Evolutionary conservation across 768 basidiomycete genomes (phyloP).

Genomic region (Termitomyces sp.): DNA sequence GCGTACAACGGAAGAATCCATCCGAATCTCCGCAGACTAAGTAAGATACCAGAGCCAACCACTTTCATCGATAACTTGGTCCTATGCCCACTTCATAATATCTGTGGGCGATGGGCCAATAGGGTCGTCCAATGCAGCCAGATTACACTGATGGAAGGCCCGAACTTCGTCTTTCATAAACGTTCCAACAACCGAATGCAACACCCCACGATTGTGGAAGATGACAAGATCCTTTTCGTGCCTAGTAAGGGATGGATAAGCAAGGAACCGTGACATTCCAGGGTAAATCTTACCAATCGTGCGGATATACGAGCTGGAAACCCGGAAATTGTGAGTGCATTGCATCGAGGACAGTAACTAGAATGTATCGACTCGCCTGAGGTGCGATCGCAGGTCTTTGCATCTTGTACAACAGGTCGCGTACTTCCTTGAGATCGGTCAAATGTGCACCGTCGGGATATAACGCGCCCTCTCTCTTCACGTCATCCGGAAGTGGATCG

Average conservation of each 20-base stretch:
- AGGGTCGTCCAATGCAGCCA: conserved; percentile 77
- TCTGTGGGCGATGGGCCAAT: conserved; percentile 67
- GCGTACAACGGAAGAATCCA: not conserved
- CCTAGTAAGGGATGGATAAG: conserved; percentile 19
- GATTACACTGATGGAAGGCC: conserved; percentile 83
- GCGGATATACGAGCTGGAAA: conserved; percentile 74
- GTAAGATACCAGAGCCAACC: not conserved
- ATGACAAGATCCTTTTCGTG: conserved; percentile 67
- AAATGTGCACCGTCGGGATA: conserved; percentile 83
- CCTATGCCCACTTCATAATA: conserved; percentile 51
- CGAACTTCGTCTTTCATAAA: conserved; percentile 67
- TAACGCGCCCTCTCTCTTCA: conserved; percentile 56
- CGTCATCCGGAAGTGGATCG: conserved; percentile 65
- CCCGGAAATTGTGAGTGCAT: not conserved
- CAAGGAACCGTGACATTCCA: not conserved
- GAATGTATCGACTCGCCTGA: conserved; percentile 36
- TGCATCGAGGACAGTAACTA: not conserved
- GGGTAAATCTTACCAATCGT: conserved; percentile 65
- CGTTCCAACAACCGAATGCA: conserved; percentile 80
- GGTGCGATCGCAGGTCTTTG: conserved; percentile 90
- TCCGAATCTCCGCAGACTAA: not conserved
- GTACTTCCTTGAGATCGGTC: conserved; percentile 67
- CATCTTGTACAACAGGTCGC: conserved; percentile 78
- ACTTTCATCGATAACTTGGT: not conserved
- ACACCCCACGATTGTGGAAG: conserved; percentile 82